Evolutionary conservation across 306 rosid genomes (phyloP).

Genomic region (Cucurbita maxima): DNA sequence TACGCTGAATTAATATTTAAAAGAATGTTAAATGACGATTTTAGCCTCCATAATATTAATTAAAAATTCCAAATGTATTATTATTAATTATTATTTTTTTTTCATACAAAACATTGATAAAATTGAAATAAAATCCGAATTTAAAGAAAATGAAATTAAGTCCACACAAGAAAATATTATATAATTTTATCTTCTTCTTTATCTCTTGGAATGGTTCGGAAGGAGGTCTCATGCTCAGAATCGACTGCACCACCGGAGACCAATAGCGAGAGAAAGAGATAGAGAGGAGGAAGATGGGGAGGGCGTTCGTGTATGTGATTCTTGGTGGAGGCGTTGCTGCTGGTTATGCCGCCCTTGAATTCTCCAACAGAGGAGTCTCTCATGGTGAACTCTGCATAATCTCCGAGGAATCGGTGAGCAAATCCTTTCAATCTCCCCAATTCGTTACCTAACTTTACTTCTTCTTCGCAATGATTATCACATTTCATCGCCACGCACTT

Average conservation of each 20-base stretch:
- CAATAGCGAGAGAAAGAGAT: neutral
- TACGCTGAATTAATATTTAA: neutral
- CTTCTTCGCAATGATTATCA: neutral
- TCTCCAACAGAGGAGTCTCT: constrained; percentile 53
- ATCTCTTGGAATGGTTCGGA: neutral
- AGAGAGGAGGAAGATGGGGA: constrained; percentile 46
- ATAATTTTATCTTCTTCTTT: neutral
- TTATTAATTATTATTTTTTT: too few species aligned
- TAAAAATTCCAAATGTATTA: too few species aligned
- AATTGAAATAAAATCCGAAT: too few species aligned
- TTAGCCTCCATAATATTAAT: neutral
- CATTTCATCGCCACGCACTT: neutral
- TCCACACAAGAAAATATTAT: neutral
- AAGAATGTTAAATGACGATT: neutral
- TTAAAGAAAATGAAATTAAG: too few species aligned
- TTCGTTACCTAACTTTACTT: neutral
- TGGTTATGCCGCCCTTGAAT: constrained; percentile 99
- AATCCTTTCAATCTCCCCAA: neutral
- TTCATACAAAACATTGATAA: too few species aligned
- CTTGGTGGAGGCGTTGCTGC: constrained; percentile 97
- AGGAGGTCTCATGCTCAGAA: constrained; percentile 11
- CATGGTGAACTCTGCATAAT: constrained; percentile 94
- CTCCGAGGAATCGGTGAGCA: constrained; percentile 71
- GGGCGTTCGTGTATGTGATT: constrained; percentile 91
- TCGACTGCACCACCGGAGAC: neutral